Base-by-base conservation (phyloP, 2,329 filamentous ascomycete genomes). In the Cytospora schulzeri region DNA sequence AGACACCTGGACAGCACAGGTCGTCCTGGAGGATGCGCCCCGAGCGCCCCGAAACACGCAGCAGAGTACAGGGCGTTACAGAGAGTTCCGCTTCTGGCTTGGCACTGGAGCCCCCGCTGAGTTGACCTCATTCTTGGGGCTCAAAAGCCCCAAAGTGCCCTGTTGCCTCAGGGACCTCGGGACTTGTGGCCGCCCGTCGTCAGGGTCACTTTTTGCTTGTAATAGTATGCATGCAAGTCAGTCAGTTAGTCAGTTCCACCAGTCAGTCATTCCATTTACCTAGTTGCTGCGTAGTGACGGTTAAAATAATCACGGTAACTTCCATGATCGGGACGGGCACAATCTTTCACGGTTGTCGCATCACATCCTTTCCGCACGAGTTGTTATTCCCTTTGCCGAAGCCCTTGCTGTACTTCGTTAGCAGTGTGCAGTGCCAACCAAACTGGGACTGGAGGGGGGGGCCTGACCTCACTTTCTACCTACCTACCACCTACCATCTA, bases 121-220 rank as follows among this genome's bases (percentile, higher is more conserved):
- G 17, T 22, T 48, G 41, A 48, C 41, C 41, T 48, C 41, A 48
- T 48, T 48, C 11, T 48, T 4, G 45, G 45, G 17, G n/a, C 24
- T 14, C 45, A 22, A 48, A 24, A 24, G 45, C 45, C 45, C 45
- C 45, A 12, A 22, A 48, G 11, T 9, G 45, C 24, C 24, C 45
- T 24, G 45, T 48, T 48, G 45, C 45, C 45, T 48, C 45, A 48
- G 45, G 45, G 45, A 48, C 45, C 45, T 48, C 45, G 45, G 45
- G 9, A 48, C 45, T 12, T 19, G 38, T 38, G 35, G 35, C 35
- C 5, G 11, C 35, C 35, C 12, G 15, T 38, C 31, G 35, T 41
- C 38, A 8, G 38, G 38, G 38, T 41, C 38, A 41, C 38, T 41
- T 19, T n/a, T n/a, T n/a, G n/a, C n/a, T n/a, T n/a, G n/a, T n/a